phyloP scores from a whole-genome alignment of 1,284 basidiomycete species.

The Apiotrichum sp. region DNA sequence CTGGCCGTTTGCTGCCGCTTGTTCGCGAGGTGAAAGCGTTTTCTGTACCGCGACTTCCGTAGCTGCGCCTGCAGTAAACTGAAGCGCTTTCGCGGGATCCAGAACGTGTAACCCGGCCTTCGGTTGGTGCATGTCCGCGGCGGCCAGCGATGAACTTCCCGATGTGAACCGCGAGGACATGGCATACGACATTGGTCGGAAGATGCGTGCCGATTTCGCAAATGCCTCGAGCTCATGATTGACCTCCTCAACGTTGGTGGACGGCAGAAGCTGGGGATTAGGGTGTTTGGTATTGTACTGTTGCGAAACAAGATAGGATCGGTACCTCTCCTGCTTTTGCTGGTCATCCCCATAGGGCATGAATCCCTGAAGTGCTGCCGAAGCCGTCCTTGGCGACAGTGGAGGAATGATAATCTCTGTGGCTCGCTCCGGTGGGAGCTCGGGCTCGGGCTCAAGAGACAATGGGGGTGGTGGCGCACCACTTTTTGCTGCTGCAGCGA shows the following conservation, averaged over 20 bases:
- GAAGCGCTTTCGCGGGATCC: slow-evolving; percentile 44
- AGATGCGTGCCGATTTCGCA: slow-evolving; percentile 76
- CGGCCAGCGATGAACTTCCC: slow-evolving; percentile 54
- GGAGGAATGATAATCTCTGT: slow-evolving; percentile 54
- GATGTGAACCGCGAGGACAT: slow-evolving; percentile 90
- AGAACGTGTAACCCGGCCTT: slow-evolving; percentile 67
- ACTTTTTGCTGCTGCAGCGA: slow-evolving; percentile 46
- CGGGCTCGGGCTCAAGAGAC: slow-evolving; percentile 18
- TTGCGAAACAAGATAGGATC: slow-evolving; percentile 70
- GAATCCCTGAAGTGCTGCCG: slow-evolving; percentile 80
- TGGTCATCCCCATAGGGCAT: slow-evolving; percentile 78
- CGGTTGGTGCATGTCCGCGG: slow-evolving; percentile 53
- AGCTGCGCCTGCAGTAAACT: slow-evolving; percentile 32
- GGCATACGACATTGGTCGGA: slow-evolving; percentile 83
- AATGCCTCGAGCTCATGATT: slow-evolving; percentile 81
- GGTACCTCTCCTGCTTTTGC: slow-evolving; percentile 78
- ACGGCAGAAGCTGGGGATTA: slow-evolving; percentile 52
- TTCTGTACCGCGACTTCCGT: slow-evolving; percentile 49
- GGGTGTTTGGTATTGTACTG: slow-evolving; percentile 50
- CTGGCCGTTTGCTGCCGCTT: slow-evolving; percentile 78
- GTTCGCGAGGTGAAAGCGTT: slow-evolving; percentile 62
- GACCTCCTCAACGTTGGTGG: slow-evolving; percentile 61
- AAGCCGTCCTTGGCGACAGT: slow-evolving; percentile 67
- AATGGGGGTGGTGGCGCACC: slow-evolving; percentile 16
- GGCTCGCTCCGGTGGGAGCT: slow-evolving; percentile 16